phyloP scores from a whole-genome alignment of 495 filamentous ascomycete species.

The Aspergillus cavernicola region DNA sequence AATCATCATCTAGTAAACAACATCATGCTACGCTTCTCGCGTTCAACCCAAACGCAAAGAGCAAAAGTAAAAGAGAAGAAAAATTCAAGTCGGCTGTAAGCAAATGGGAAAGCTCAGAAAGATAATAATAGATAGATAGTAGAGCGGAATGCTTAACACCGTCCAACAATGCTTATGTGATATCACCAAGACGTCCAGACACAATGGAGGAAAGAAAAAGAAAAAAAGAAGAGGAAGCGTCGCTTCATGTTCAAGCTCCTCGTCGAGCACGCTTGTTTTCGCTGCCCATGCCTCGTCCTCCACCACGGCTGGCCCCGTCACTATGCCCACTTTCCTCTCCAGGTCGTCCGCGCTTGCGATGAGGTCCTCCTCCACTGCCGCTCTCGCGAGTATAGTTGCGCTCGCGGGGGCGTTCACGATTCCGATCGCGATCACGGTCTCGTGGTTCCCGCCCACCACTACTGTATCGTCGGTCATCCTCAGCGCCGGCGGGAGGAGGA shows the following conservation, averaged over 20 bases:
- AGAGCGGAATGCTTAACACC: slow-evolving; percentile 17
- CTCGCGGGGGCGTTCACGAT: slow-evolving; percentile 39
- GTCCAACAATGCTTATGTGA: slow-evolving; percentile 21
- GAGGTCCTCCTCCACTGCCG: slow-evolving; percentile 26
- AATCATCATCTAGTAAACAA: neutral
- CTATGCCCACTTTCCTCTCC: slow-evolving; percentile 30
- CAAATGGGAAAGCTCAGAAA: neutral
- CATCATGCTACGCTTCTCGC: neutral
- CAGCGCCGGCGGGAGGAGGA: slow-evolving; percentile 16
- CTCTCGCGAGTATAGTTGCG: slow-evolving; percentile 34
- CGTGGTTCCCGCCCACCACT: slow-evolving; percentile 36
- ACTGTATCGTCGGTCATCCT: slow-evolving; percentile 39
- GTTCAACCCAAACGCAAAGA: neutral
- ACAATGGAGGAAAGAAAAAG: slow-evolving; percentile 6
- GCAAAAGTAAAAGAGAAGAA: neutral
- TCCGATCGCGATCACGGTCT: slow-evolving; percentile 40
- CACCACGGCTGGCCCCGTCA: slow-evolving; percentile 31
- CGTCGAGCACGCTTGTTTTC: slow-evolving; percentile 46
- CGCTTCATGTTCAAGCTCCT: slow-evolving; percentile 26
- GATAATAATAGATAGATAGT: neutral
- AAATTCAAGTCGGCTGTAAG: slow-evolving; percentile 8
- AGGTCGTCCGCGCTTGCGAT: slow-evolving; percentile 41
- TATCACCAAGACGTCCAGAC: slow-evolving; percentile 13
- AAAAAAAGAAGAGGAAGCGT: slow-evolving; percentile 1
- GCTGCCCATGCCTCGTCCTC: slow-evolving; percentile 32